Evolutionary conservation across 768 basidiomycete species (phyloP), one percentile per base, ranked within the genome.

Genomic region (Leccinum subgranulosum): DNA sequence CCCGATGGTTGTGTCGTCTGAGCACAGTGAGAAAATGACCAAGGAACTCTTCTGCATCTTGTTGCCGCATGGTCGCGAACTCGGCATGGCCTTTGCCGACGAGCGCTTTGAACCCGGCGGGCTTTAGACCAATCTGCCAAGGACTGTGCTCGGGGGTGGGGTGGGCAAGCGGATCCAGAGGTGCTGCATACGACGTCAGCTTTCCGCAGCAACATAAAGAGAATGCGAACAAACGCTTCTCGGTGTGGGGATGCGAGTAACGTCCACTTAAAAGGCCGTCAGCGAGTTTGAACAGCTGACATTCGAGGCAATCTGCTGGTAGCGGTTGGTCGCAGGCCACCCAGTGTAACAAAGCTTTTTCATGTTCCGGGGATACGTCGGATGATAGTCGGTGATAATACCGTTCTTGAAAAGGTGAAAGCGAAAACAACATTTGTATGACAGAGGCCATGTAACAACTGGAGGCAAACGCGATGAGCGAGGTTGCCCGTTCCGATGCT

Each of bases 371-470:
- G 7, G 57, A 31, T 9, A 61, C 49, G 14, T 62, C 60, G 1
- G 63, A 49, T 19, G 62, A 51, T 3, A 63, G 57, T n/a, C 61
- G 58, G 8, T 69, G 63, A 57, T 77, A 74, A 76, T 97, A 98
- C 9, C 90, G 85, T 2, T 76, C 67, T 61, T 85, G 83, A 79
- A 97, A 98, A 0, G 83, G 64, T 0, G 87, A 81, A 3, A 98
- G 81, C 2, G 93, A 78, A 76, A 97, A 96, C 2, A 98, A 62
- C 0, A 85, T 83, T 74, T 98, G 96, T 0, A 98, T 73, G 11
- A 93, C 87, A 0, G 94, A 97, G 1, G 95, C 92, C 87, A 99
- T 96, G 76, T 99, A 99, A 72, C 96, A 99, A 69, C 94, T 94
- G 12, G 59, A 17, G 12, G 14, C 47, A 33, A 53, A 27, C 4